Evolutionary conservation across 352 stramenopile species (phyloP).

Genomic region (Elongisporangium undulatum): DNA sequence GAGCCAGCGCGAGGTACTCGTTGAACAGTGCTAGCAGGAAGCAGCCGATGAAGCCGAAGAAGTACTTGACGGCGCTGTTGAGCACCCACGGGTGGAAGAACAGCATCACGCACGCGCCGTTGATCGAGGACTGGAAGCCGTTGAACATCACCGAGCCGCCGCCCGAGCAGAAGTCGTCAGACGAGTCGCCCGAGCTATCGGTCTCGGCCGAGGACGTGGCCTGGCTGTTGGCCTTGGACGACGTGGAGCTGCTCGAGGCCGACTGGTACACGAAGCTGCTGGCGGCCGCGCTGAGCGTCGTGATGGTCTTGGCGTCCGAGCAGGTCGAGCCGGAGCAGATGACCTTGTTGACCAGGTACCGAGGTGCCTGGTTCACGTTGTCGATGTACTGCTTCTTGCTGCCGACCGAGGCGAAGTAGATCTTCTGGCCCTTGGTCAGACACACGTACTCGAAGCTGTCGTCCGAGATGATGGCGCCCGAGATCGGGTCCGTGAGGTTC

Average conservation of each 20-base stretch:
- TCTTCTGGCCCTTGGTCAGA: slow-evolving; percentile 73
- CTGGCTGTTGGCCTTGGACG: slow-evolving; percentile 14
- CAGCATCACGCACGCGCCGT: slow-evolving; percentile 65
- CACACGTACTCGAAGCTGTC: slow-evolving; percentile 73
- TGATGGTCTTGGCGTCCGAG: slow-evolving; percentile 56
- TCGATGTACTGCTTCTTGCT: slow-evolving; percentile 62
- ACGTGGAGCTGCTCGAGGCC: slow-evolving; percentile 16
- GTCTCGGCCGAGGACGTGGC: slow-evolving; percentile 13
- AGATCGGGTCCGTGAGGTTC: slow-evolving; percentile 53
- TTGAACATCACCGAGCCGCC: slow-evolving; percentile 81
- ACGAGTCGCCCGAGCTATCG: slow-evolving; percentile 9
- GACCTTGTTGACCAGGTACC: slow-evolving; percentile 44
- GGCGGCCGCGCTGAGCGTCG: slow-evolving; percentile 40
- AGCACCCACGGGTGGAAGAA: slow-evolving; percentile 82
- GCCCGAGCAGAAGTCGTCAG: slow-evolving; percentile 46
- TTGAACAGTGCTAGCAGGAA: slow-evolving; percentile 63
- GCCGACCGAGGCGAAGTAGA: slow-evolving; percentile 74
- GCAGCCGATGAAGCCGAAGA: slow-evolving; percentile 61
- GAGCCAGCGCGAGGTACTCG: slow-evolving; percentile 55
- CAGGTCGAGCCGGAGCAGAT: slow-evolving; percentile 56
- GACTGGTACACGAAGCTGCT: slow-evolving; percentile 24
- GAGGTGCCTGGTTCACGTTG: slow-evolving; percentile 46
- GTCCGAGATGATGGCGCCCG: slow-evolving; percentile 41
- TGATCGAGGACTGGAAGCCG: slow-evolving; percentile 70
- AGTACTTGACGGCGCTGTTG: slow-evolving; percentile 67